A percentile compares a stretch with the other conserved stretches of the same genome.
These are phyloP conservation scores for Geranium brycei DNA, from an alignment of 345 rosid species.

Conservation along the genomic window DNA sequence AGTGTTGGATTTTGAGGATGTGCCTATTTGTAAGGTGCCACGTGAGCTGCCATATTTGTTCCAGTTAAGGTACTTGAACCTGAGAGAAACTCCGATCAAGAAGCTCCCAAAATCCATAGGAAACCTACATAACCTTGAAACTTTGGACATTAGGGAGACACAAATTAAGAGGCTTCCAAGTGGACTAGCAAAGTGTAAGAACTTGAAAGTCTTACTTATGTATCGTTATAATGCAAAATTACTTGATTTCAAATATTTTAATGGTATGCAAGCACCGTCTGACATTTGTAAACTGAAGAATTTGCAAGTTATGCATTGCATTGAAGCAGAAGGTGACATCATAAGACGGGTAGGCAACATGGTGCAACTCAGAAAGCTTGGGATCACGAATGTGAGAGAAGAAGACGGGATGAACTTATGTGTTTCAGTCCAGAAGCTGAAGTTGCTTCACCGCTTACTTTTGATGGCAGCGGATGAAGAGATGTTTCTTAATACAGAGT, in stretches of 20 bases:
- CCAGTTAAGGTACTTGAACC: conserved; percentile 5
- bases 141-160: background rate
- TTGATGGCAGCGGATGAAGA: background rate
- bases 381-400: background rate
- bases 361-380: conserved; percentile 4
- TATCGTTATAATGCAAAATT: background rate
- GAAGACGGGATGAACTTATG: conserved; percentile 6
- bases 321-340: conserved; percentile 1
- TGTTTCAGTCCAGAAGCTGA: conserved; percentile 3
- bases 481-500: background rate
- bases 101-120: background rate
- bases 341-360: background rate
- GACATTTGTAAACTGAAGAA: conserved; percentile 1
- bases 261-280: background rate
- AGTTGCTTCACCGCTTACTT: background rate
- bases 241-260: background rate
- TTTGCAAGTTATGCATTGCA: conserved; percentile 5
- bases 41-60: background rate
- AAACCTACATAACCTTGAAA: background rate
- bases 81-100: background rate
- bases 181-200: conserved; percentile 5
- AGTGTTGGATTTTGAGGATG: conserved; percentile 8
- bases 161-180: background rate
- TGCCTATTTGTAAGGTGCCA: background rate
- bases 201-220: background rate